Evolutionary conservation across 208 protist species (phyloP).

Genomic region (Trypanosoma cruzi): DNA sequence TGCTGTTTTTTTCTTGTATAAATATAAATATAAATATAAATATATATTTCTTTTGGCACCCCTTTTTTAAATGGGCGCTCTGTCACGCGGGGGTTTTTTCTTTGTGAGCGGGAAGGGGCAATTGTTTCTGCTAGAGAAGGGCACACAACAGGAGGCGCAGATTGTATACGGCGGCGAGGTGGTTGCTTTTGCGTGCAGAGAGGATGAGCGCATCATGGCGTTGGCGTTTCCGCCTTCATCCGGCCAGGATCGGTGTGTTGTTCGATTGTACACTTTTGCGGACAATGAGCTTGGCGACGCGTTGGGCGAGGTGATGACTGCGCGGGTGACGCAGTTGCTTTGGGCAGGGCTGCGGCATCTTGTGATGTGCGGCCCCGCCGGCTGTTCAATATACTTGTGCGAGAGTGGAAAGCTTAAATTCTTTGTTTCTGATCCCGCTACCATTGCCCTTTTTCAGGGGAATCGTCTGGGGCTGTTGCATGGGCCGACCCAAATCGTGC

Average conservation of each 20-base stretch:
- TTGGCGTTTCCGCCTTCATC: slow-evolving; percentile 17
- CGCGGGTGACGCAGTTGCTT: slow-evolving; percentile 32
- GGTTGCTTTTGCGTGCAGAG: slow-evolving; percentile 34
- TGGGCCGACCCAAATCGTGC: slow-evolving; percentile 17
- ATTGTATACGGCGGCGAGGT: slow-evolving; percentile 44
- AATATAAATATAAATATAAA: slow-evolving; percentile 6
- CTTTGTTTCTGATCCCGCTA: slow-evolving; percentile 33
- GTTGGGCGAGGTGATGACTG: slow-evolving; percentile 48
- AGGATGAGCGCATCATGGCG: slow-evolving; percentile 31
- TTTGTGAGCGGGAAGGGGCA: slow-evolving; percentile 13
- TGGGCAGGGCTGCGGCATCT: slow-evolving; percentile 53
- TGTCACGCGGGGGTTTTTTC: slow-evolving; percentile 26
- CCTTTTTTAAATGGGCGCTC: slow-evolving; percentile 13
- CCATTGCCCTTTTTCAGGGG: slow-evolving; percentile 31
- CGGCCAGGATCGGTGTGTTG: slow-evolving; percentile 6
- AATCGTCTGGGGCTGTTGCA: slow-evolving; percentile 43
- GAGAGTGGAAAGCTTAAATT: slow-evolving; percentile 39
- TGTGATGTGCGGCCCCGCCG: slow-evolving; percentile 27
- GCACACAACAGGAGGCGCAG: slow-evolving; percentile 15
- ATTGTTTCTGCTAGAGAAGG: slow-evolving; percentile 23
- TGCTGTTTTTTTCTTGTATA: neutral
- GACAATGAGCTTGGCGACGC: slow-evolving; percentile 48
- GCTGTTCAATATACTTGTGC: slow-evolving; percentile 36
- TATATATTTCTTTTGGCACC: slow-evolving; percentile 10
- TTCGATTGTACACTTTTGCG: slow-evolving; percentile 42